Conservation (phyloP, 1,139 yeast species). For the Nadsonia starkeyi-henricii region DNA sequence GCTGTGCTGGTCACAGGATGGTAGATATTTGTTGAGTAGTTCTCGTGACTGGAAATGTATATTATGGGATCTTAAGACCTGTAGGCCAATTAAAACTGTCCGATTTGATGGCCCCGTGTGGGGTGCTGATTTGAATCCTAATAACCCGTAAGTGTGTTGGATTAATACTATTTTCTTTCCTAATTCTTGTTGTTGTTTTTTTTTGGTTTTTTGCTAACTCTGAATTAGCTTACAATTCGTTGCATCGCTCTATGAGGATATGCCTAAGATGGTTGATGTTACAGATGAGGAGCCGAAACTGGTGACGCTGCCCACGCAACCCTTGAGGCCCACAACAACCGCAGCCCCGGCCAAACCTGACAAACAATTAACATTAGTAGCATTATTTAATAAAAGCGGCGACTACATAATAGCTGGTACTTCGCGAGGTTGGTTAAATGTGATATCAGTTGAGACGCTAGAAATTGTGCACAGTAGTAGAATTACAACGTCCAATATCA, state of each 20-base stretch:
- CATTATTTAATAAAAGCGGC: constrained; percentile 32
- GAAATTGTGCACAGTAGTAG: constrained; percentile 36
- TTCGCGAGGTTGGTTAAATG: constrained; percentile 61
- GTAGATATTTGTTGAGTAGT: constrained; percentile 56
- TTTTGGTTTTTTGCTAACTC: neutral
- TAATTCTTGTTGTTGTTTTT: neutral
- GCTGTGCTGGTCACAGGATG: constrained; percentile 63
- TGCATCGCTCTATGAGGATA: constrained; percentile 29
- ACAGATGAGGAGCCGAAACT: constrained; percentile 8
- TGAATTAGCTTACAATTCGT: constrained; percentile 23
- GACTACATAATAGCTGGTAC: constrained; percentile 58
- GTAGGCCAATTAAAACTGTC: constrained; percentile 31
- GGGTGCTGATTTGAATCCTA: constrained; percentile 52
- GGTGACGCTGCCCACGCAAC: constrained; percentile 8
- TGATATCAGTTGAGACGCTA: constrained; percentile 21
- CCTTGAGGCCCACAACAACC: constrained; percentile 9
- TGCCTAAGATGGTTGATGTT: constrained; percentile 20
- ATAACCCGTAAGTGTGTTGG: constrained; percentile 23
- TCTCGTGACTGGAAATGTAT: constrained; percentile 77
- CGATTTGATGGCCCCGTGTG: constrained; percentile 59
- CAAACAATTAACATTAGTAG: constrained; percentile 24
- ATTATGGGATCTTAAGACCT: constrained; percentile 58
- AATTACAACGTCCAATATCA: constrained; percentile 57
- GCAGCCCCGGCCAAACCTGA: constrained; percentile 13
- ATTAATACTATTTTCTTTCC: neutral